phyloP scores from a whole-genome alignment of 805 yeast genomes.

The Huiozyma sinensis region DNA sequence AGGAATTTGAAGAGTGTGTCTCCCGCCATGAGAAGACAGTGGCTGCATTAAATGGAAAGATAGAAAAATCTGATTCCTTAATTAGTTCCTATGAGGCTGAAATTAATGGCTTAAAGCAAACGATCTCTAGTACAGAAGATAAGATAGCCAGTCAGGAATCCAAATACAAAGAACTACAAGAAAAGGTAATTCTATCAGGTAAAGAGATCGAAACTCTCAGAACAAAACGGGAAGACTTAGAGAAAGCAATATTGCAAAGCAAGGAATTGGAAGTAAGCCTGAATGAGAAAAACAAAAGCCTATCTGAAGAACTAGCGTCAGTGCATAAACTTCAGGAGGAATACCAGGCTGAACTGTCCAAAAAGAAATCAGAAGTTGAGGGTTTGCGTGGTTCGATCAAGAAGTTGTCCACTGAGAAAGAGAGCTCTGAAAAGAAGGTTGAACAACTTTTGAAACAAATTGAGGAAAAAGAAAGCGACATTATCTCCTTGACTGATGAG shows the following conservation, averaged over 20 bases:
- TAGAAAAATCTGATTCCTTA: no score
- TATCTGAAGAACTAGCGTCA: not conserved
- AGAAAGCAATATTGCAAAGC: not conserved
- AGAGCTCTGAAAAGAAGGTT: not conserved
- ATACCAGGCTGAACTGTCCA: not conserved
- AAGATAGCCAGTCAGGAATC: no score
- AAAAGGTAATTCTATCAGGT: no score
- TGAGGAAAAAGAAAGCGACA: not conserved
- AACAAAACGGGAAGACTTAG: not conserved
- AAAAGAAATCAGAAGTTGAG: not conserved
- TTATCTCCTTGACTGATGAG: not conserved
- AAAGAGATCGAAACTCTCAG: no score
- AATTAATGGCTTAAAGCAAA: no score
- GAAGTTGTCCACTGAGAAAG: not conserved
- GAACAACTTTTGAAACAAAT: not conserved
- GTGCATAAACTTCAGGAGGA: not conserved
- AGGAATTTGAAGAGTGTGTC: no score
- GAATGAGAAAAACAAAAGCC: not conserved
- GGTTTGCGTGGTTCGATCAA: not conserved
- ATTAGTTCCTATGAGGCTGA: no score
- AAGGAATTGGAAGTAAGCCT: not conserved
- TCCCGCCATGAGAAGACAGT: no score
- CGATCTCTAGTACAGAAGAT: no score
- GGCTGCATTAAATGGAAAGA: no score
- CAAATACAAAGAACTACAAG: no score